Evolutionary conservation across 768 basidiomycete species (phyloP), one percentile per base, ranked within the genome.

Genomic region (Phylloporus sp.): DNA sequence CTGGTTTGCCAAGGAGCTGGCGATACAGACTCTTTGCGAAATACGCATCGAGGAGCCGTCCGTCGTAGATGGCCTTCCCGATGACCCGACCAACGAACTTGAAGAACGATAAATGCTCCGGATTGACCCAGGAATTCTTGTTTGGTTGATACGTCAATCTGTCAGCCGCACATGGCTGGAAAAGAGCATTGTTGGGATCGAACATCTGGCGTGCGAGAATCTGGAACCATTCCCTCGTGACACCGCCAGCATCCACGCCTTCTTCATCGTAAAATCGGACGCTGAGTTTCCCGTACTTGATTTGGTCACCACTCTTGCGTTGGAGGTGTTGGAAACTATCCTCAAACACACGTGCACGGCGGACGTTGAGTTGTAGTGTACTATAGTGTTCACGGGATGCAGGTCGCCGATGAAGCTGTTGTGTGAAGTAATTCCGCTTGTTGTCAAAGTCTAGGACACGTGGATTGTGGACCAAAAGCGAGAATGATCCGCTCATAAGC

Each of bases 401-500:
- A 16, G 85, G 85, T 9, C 91, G 84, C 39, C 87, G 84, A 65
- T 94, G 94, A 8, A 97, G 77, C 65, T 95, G 92, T 67, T 95
- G 93, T 38, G 80, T 85, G 73, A 94, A 94, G 72, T 92, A 95
- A 64, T 95, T 95, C 31, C 97, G 84, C 75, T 99, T 99, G 83
- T 98, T 98, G 76, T 98, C 97, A 66, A 98, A 98, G 76, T 98
- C 97, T 50, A 99, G 80, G 22, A 98, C 94, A 27, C 92, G 85
- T 42, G 97, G 87, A 62, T 99, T 99, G 72, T 95, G 86, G 41
- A 99, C 89, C 56, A 99, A 77, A 1, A 99, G 78, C 15, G 95
- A 93, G 78, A 99, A 99, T 2, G 95, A 97, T 11, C 97, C 97
- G 60, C 91, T 92, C 90, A 99, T 95, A 36, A 99, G 71, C 0